phyloP scores from a whole-genome alignment of 2,329 filamentous ascomycete genomes.

The Calonectria pseudoreteaudii region DNA sequence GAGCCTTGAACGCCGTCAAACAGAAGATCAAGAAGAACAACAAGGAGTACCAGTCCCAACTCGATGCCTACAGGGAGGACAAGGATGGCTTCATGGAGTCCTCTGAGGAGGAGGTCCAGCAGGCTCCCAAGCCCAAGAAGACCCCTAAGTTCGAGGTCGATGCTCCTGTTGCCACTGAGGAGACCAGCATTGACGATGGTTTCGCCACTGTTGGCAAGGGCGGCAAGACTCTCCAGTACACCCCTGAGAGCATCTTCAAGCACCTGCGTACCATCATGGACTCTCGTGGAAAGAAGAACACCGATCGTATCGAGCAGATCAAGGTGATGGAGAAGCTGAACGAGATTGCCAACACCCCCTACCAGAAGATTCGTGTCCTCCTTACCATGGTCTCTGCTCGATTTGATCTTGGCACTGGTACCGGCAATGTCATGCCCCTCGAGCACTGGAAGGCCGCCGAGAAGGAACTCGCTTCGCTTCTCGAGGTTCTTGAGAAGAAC shows the following conservation, averaged over 20 bases:
- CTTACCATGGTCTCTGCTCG: slow-evolving; percentile 92
- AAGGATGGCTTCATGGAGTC: slow-evolving; percentile 91
- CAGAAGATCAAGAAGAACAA: slow-evolving; percentile 99
- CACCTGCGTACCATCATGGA: slow-evolving; percentile 93
- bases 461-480: slow-evolving; percentile 82
- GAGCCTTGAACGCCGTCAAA: slow-evolving; percentile 95
- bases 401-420: slow-evolving; percentile 88
- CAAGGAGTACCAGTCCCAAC: slow-evolving; percentile 90
- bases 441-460: slow-evolving; percentile 98
- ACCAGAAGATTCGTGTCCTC: slow-evolving; percentile 93
- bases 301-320: slow-evolving; percentile 94
- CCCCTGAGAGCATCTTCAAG: slow-evolving; percentile 98
- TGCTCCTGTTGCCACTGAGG: slow-evolving; percentile 55
- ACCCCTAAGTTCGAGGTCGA: slow-evolving; percentile 55
- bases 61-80: slow-evolving; percentile 87
- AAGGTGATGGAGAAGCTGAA: slow-evolving; percentile 95
- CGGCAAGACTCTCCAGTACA: slow-evolving; percentile 90
- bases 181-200: slow-evolving; percentile 80
- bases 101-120: slow-evolving; percentile 75
- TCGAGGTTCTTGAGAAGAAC: slow-evolving; percentile 83
- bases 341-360: slow-evolving; percentile 89
- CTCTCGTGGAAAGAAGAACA: slow-evolving; percentile 98
- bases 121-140: slow-evolving; percentile 60
- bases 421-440: slow-evolving; percentile 85
- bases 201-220: slow-evolving; percentile 91